Evolutionary conservation across 1,284 basidiomycete species (phyloP).

Genomic region (Ganoderma lucidum): DNA sequence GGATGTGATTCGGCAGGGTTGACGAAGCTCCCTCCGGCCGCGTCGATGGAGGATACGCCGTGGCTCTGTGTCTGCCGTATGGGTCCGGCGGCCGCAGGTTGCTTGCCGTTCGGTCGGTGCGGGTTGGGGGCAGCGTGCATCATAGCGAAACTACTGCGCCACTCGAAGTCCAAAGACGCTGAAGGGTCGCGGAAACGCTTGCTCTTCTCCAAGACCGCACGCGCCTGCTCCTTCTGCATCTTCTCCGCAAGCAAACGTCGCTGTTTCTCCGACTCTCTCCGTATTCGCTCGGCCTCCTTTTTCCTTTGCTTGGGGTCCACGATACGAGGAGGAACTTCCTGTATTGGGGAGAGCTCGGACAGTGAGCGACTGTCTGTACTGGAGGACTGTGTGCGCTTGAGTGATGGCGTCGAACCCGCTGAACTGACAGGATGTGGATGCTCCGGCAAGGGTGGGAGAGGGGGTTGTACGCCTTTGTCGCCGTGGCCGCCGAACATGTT

Average conservation of each 20-base stretch:
- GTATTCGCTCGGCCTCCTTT: slow-evolving; percentile 88
- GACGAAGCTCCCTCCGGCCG: slow-evolving; percentile 65
- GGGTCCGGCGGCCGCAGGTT: slow-evolving; percentile 58
- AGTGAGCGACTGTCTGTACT: slow-evolving; percentile 75
- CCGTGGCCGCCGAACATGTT: slow-evolving; percentile 75
- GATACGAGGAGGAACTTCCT: slow-evolving; percentile 42
- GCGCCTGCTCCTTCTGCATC: slow-evolving; percentile 84
- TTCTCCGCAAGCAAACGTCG: slow-evolving; percentile 83
- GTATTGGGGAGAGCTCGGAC: slow-evolving; percentile 57
- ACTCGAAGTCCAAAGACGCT: slow-evolving; percentile 63
- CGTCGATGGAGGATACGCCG: slow-evolving; percentile 58
- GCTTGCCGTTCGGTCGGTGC: slow-evolving; percentile 42
- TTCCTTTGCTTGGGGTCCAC: slow-evolving; percentile 86
- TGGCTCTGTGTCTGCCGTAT: slow-evolving; percentile 63
- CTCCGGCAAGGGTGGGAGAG: slow-evolving; percentile 79
- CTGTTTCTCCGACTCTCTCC: slow-evolving; percentile 88
- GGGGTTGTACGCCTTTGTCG: slow-evolving; percentile 66
- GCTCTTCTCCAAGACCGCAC: slow-evolving; percentile 96
- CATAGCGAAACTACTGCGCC: slow-evolving; percentile 53
- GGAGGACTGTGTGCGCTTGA: slow-evolving; percentile 89
- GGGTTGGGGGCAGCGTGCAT: slow-evolving; percentile 51
- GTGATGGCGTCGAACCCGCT: slow-evolving; percentile 64
- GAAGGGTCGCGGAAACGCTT: slow-evolving; percentile 70
- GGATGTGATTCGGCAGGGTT: slow-evolving; percentile 45
- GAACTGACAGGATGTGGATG: slow-evolving; percentile 50